Percentiles rank a stretch among this genome's conserved stretches.
Evolutionary conservation across 2,329 filamentous ascomycete species (phyloP).

Genomic region (Colletotrichum tamarilloi): DNA sequence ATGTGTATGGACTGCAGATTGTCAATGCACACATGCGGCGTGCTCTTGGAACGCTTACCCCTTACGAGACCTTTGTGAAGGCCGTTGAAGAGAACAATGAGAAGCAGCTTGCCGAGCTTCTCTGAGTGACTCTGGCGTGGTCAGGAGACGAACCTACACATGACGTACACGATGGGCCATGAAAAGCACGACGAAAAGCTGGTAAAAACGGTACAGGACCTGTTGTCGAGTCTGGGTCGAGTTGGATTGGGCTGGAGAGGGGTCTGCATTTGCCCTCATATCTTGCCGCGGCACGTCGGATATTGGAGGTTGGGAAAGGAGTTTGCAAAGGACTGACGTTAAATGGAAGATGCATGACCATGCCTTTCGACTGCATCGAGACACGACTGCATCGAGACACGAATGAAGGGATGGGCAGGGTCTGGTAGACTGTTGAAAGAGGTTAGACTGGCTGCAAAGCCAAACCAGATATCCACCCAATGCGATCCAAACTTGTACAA

Average conservation of each 20-base stretch:
- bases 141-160: background rate
- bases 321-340: constrained; percentile 11
- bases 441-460: constrained; percentile 35
- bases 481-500: constrained; percentile 17
- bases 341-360: constrained; percentile 1
- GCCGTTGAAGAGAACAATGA: constrained; percentile 69
- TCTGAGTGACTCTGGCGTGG: constrained; percentile 19
- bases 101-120: constrained; percentile 61
- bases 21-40: constrained; percentile 90
- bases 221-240: background rate
- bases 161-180: background rate
- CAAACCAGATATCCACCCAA: constrained; percentile 31
- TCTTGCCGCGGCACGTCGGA: constrained; percentile 16
- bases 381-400: background rate
- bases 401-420: background rate
- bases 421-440: constrained; percentile 26
- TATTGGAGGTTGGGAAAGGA: constrained; percentile 11
- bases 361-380: background rate
- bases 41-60: constrained; percentile 87
- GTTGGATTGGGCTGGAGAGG: background rate
- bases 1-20: constrained; percentile 91
- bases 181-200: background rate
- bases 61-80: constrained; percentile 84
- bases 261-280: background rate
- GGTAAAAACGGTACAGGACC: constrained; percentile 24